These are phyloP conservation scores for Arachis stenosperma DNA, from an alignment of 306 rosid species.

Conservation along the genomic window DNA sequence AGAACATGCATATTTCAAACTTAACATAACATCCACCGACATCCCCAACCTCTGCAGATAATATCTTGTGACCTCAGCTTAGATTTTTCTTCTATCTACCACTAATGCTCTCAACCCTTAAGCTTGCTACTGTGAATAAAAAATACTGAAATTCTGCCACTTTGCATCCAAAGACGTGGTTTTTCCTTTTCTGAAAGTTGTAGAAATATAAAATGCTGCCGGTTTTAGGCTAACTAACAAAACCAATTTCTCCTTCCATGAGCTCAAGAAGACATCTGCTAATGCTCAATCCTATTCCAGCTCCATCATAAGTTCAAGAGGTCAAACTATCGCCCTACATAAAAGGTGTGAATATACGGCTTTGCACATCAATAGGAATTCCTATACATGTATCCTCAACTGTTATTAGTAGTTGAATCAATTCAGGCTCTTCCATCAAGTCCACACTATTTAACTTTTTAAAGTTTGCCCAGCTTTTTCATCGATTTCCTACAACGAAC, in stretches of 20 bases:
- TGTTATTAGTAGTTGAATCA: conserved; percentile 67
- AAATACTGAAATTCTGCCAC: conserved; percentile 55
- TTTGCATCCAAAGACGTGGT: conserved; percentile 49
- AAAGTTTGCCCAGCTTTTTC: conserved; percentile 90
- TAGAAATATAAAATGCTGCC: conserved; percentile 90
- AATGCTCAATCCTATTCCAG: conserved; percentile 97
- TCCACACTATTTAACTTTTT: conserved; percentile 43
- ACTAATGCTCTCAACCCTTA: conserved; percentile 71
- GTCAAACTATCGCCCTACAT: conserved; percentile 99
- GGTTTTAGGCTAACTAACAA: conserved; percentile 77
- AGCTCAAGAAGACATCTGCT: conserved; percentile 87
- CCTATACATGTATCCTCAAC: conserved; percentile 99
- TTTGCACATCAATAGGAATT: conserved; percentile 77
- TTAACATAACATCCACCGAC: conserved; percentile 58
- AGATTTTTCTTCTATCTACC: conserved; percentile 67
- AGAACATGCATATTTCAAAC: conserved; percentile 59
- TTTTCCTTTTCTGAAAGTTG: conserved; percentile 69
- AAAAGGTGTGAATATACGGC: conserved; percentile 86
- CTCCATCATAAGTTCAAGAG: conserved; percentile 91
- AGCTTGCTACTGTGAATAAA: conserved; percentile 48
- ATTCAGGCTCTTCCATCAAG: conserved; percentile 52
- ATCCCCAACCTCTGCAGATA: conserved; percentile 83
- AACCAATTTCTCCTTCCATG: conserved; percentile 95
- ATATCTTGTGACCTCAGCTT: conserved; percentile 82
- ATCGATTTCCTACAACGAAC: conserved; percentile 78